Evolutionary conservation across 176 grass and related monocot genomes (phyloP).

Genomic region (Juncus effusus): DNA sequence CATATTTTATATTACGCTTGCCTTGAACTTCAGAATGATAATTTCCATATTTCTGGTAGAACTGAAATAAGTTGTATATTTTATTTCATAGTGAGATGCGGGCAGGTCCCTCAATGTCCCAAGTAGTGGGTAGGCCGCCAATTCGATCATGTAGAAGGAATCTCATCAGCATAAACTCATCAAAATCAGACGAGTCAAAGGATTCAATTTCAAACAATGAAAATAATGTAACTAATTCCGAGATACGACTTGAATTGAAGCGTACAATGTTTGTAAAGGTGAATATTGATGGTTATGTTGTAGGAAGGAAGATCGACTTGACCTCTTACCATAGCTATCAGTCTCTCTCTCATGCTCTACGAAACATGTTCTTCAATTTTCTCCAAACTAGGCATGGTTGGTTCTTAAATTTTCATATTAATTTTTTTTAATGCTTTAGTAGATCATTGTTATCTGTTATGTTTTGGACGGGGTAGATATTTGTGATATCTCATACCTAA

Average conservation of each 20-base stretch:
- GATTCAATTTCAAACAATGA: background rate
- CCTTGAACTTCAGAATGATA: no score
- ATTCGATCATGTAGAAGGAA: slow-evolving; percentile 49
- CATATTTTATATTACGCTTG: no score
- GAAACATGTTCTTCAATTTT: slow-evolving; percentile 66
- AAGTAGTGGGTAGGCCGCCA: slow-evolving; percentile 62
- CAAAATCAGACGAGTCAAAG: slow-evolving; percentile 8
- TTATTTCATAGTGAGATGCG: slow-evolving; percentile 7
- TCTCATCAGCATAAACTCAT: slow-evolving; percentile 22
- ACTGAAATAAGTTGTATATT: background rate
- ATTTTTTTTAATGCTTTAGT: no score
- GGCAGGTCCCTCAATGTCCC: slow-evolving; percentile 4
- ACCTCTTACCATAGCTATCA: slow-evolving; percentile 52
- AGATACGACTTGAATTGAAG: background rate
- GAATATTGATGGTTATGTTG: slow-evolving; percentile 55
- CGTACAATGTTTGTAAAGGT: slow-evolving; percentile 76
- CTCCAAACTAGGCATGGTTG: slow-evolving; percentile 33
- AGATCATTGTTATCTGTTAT: no score
- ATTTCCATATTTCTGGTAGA: no score
- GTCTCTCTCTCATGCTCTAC: slow-evolving; percentile 45
- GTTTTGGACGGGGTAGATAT: no score
- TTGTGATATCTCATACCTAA: no score
- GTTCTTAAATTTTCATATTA: no score
- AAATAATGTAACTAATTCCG: background rate
- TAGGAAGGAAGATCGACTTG: slow-evolving; percentile 82